Conservation (phyloP, 345 rosid species). For the Physaria fendleri region DNA sequence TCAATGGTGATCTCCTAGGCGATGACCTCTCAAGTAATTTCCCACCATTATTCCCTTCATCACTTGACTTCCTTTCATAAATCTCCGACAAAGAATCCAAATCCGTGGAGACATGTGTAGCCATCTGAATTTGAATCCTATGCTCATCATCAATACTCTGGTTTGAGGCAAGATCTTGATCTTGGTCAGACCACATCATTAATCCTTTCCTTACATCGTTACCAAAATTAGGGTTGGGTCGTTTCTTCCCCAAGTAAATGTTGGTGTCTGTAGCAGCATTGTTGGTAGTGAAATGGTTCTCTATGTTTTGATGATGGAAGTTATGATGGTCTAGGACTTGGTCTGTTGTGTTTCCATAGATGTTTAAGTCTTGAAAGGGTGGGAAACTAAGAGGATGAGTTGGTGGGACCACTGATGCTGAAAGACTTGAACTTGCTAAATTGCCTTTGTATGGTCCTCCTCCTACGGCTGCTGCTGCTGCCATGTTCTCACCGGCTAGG, state of each 20-base stretch:
- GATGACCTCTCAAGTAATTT: conserved; percentile 62
- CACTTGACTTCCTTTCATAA: conserved; percentile 68
- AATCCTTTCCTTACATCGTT: conserved; percentile 57
- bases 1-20: conserved; percentile 55
- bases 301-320: conserved; percentile 54
- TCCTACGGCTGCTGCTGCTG: conserved; percentile 24
- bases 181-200: conserved; percentile 80
- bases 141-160: conserved; percentile 33
- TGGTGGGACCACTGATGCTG: conserved; percentile 34
- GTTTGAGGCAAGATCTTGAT: conserved; percentile 42
- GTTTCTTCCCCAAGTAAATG: conserved; percentile 62
- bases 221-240: conserved; percentile 48
- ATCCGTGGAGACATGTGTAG: conserved; percentile 46
- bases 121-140: conserved; percentile 46
- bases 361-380: conserved; percentile 87
- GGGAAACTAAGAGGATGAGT: conserved; percentile 58
- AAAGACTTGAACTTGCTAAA: conserved; percentile 43
- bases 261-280: conserved; percentile 34
- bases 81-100: conserved; percentile 68
- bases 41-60: conserved; percentile 32
- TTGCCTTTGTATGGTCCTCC: conserved; percentile 44
- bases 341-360: conserved; percentile 51
- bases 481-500: conserved; percentile 66
- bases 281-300: conserved; percentile 45
- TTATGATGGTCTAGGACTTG: conserved; percentile 52